Evolutionary conservation across 1,139 yeast genomes (phyloP).

Genomic region (Geotrichum candidum): DNA sequence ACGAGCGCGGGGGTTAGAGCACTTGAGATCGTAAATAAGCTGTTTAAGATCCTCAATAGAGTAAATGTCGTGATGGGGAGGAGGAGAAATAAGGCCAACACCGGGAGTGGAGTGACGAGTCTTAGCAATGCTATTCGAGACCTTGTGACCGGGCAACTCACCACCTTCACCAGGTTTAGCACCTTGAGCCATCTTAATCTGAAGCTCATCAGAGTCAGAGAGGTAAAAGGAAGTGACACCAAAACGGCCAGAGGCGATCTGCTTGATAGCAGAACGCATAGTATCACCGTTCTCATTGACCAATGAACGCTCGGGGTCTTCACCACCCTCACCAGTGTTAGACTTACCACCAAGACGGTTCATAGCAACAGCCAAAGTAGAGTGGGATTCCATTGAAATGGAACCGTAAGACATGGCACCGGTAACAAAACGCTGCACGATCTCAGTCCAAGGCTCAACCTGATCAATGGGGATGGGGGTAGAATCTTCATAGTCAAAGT

Average conservation of each 20-base stretch:
- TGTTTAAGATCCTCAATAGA: slow-evolving; percentile 97
- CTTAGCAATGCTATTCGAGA: slow-evolving; percentile 79
- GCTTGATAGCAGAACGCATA: slow-evolving; percentile 96
- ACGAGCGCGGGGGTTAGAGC: slow-evolving; percentile 95
- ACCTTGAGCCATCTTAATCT: slow-evolving; percentile 98
- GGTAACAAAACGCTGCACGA: slow-evolving; percentile 92
- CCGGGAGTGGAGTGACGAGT: slow-evolving; percentile 97
- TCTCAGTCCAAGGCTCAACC: slow-evolving; percentile 99
- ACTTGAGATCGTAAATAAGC: slow-evolving; percentile 90
- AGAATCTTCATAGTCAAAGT: slow-evolving; percentile 70
- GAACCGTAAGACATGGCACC: slow-evolving; percentile 99
- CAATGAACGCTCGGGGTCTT: slow-evolving; percentile 84
- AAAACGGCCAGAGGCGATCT: slow-evolving; percentile 95
- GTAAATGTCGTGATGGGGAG: slow-evolving; percentile 97
- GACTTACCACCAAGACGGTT: slow-evolving; percentile 96
- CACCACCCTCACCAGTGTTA: slow-evolving; percentile 99
- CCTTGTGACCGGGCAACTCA: slow-evolving; percentile 95
- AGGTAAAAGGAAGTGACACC: slow-evolving; percentile 95
- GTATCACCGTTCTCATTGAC: slow-evolving; percentile 86
- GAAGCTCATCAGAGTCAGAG: slow-evolving; percentile 95
- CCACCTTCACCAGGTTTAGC: slow-evolving; percentile 99
- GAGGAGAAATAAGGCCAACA: slow-evolving; percentile 95
- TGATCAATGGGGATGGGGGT: slow-evolving; percentile 87
- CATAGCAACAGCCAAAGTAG: slow-evolving; percentile 97
- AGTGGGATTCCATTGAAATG: slow-evolving; percentile 96